Evolutionary conservation across 176 grass and related monocot species (phyloP).

Genomic region (Rhynchospora breviuscula): DNA sequence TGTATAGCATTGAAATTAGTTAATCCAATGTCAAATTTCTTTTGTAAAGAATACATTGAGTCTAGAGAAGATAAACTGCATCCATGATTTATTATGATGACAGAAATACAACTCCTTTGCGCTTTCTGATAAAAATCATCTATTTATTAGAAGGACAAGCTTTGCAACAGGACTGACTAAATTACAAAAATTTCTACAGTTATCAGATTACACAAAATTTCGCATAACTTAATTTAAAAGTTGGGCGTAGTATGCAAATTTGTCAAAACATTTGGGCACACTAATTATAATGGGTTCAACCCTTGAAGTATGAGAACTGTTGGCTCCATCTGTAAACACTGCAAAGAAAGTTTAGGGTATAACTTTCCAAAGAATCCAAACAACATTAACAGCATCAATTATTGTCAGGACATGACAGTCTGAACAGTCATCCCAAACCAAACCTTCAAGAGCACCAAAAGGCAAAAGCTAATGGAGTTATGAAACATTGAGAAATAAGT

Average conservation of each 20-base stretch:
- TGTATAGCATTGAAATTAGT: not conserved
- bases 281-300: not conserved
- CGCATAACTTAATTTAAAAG: not conserved
- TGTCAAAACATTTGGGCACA: not conserved
- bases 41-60: not conserved
- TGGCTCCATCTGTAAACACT: not conserved
- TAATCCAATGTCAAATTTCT: not conserved
- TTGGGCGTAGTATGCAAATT: not conserved
- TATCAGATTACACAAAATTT: not conserved
- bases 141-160: not conserved
- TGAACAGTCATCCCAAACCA: not conserved
- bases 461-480: not conserved
- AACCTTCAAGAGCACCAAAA: not conserved
- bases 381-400: not conserved
- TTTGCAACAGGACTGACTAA: not conserved
- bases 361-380: not conserved
- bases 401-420: not conserved
- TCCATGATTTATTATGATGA: not conserved
- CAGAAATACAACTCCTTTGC: not conserved
- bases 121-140: not conserved
- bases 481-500: not conserved
- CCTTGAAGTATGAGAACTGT: not conserved
- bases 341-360: not conserved
- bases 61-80: not conserved
- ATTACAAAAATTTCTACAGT: not conserved